Evolutionary conservation across 129 eudicot species (phyloP).

Genomic region (Dittrichia graveolens): DNA sequence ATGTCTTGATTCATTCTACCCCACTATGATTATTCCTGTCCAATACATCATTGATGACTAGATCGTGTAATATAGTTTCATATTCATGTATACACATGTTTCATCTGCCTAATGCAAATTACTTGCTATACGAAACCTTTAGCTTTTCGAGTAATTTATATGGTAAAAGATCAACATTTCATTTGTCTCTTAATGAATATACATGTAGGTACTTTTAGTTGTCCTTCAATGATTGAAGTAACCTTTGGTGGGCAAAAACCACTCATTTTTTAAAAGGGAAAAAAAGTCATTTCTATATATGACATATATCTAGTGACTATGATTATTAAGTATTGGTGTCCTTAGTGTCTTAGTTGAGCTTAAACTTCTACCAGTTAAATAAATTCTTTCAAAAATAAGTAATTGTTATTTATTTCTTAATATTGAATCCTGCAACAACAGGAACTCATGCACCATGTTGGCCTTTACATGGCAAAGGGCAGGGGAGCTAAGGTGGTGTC

Average conservation of each 20-base stretch:
- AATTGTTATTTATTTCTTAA: neutral
- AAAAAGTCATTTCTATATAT: no score
- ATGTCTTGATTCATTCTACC: neutral
- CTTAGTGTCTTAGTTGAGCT: neutral
- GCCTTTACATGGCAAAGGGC: conserved; percentile 91
- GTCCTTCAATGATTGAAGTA: neutral
- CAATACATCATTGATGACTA: neutral
- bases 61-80: conserved; percentile 2
- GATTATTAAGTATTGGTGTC: neutral
- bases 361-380: neutral
- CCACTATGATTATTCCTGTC: neutral
- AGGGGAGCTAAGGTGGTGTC: conserved; percentile 98
- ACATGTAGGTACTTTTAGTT: neutral
- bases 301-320: neutral
- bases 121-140: neutral
- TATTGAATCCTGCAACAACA: conserved; percentile 27
- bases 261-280: neutral
- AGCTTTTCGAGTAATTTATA: neutral
- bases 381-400: neutral
- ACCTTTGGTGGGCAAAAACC: neutral
- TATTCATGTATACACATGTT: conserved; percentile 18
- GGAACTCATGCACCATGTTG: conserved; percentile 96
- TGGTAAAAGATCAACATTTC: neutral
- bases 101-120: neutral
- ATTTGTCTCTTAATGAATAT: neutral